These are phyloP conservation scores for Dendrobium chrysotoxum DNA, from an alignment of 106 monocot genomes.

Conservation along the genomic window DNA sequence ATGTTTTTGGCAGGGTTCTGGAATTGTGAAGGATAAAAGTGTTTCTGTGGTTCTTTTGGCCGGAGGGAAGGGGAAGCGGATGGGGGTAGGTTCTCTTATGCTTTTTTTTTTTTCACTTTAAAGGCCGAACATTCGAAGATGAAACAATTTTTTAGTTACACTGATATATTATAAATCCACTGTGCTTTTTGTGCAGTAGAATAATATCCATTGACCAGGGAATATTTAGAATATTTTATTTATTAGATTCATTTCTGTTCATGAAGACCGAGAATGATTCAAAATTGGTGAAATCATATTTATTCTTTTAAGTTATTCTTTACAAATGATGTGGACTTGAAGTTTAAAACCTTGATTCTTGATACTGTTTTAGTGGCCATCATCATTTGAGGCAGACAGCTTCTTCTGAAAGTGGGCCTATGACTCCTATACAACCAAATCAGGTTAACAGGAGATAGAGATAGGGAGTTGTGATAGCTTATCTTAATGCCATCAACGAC, in stretches of 20 bases:
- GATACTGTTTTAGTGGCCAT: background rate
- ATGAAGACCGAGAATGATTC: background rate
- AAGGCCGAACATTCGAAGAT: background rate
- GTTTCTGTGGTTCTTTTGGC: slow-evolving; percentile 89
- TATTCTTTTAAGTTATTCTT: background rate
- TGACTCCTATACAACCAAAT: too few relatives aligned
- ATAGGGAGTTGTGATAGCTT: too few relatives aligned
- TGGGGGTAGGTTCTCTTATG: slow-evolving; percentile 63
- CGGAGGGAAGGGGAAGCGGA: slow-evolving; percentile 83
- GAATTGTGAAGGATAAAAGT: slow-evolving; percentile 66
- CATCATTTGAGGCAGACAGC: background rate
- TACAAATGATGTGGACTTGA: background rate
- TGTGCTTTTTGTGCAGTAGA: background rate
- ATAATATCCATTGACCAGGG: background rate
- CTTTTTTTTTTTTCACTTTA: background rate
- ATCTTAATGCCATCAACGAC: too few relatives aligned
- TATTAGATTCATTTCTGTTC: background rate
- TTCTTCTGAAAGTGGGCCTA: too few relatives aligned
- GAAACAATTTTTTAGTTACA: background rate
- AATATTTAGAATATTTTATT: background rate
- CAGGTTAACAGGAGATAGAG: too few relatives aligned
- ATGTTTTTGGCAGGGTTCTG: slow-evolving; percentile 22
- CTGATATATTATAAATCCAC: background rate
- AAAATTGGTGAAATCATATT: background rate
- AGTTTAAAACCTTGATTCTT: background rate